Evolutionary conservation across 2,329 filamentous ascomycete species (phyloP), one percentile per base, ranked within the genome.

Genomic region (Sporothrix euskadiensis): DNA sequence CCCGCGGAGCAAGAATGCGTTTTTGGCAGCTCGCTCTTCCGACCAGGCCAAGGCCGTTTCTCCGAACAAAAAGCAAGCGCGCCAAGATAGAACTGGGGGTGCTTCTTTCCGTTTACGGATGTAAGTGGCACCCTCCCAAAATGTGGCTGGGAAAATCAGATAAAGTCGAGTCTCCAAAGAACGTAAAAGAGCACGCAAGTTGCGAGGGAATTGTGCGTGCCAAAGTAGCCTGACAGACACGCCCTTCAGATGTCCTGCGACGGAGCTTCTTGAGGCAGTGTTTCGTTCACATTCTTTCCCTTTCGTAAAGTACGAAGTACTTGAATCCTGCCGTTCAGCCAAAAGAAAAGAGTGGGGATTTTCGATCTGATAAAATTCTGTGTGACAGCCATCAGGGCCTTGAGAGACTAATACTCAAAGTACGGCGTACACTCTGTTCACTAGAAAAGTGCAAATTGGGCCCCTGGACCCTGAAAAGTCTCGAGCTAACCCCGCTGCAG

Each of bases 321-420:
- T 8, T 57, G 9, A n/a, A 39, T 61, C 22, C 39, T 65, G n/a
- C 52, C 52, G 22, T 32, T 22, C 7, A 19, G 19, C 44, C 57
- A 3, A 54, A 26, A 52, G 41, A 26, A 52, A 54, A 35, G 14
- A 12, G 57, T 32, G 39, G 61, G 6, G 61, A 47, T 41, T 35
- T 49, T 68, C 68, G 39, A 73, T 73, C 72, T 73, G 72, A 73
- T 73, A 73, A 73, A 54, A 63, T 16, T 16, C 35, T 44, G 26
- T 35, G 63, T 35, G 41, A 26, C 41, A 44, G n/a, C 35, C n/a
- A 41, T 35, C 30, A 59, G 9, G 30, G 14, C 14, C 47, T 19
- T 14, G 47, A 49, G 47, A 14, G 26, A 6, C 30, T 59, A 30
- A 16, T 30, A 19, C 56, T 59, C 7, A 59, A 19, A 59, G 26